Conservation (phyloP, 2,329 filamentous ascomycete genomes). For the Metarhizium humberi region DNA sequence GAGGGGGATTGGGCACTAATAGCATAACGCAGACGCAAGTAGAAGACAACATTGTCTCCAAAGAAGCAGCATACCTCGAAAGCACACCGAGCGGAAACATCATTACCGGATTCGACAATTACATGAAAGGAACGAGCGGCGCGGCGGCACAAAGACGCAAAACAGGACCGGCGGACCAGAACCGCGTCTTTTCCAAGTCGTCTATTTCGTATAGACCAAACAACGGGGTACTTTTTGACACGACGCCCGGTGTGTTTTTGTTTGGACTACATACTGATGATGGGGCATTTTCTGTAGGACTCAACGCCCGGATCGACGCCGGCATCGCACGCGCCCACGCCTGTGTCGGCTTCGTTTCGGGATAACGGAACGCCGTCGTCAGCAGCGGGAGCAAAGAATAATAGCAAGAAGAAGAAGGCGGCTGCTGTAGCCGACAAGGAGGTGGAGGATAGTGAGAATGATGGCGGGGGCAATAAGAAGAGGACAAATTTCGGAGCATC, state of each 20-base stretch:
- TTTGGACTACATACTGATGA: not conserved
- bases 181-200: constrained; percentile 63
- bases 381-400: constrained; percentile 29
- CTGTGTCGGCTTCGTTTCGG: constrained; percentile 44
- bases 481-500: constrained; percentile 49
- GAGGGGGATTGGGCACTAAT: constrained; percentile 11
- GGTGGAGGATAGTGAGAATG: constrained; percentile 50
- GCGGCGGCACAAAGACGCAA: constrained; percentile 54
- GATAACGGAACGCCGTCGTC: constrained; percentile 45
- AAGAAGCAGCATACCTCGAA: constrained; percentile 84
- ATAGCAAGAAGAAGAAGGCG: constrained; percentile 42
- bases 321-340: constrained; percentile 43
- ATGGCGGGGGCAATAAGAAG: constrained; percentile 47
- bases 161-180: constrained; percentile 55
- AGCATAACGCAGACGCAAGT: constrained; percentile 29
- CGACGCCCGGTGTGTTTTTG: not conserved
- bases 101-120: constrained; percentile 94
- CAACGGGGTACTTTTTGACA: constrained; percentile 19
- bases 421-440: constrained; percentile 14
- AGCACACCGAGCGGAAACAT: constrained; percentile 88
- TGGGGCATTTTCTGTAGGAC: constrained; percentile 20
- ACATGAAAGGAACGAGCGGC: constrained; percentile 79
- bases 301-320: constrained; percentile 34
- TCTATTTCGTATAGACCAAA: constrained; percentile 51
- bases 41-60: constrained; percentile 76